Conservation (phyloP, 2,329 filamentous ascomycete species). For the Pseudocercospora vitis region DNA sequence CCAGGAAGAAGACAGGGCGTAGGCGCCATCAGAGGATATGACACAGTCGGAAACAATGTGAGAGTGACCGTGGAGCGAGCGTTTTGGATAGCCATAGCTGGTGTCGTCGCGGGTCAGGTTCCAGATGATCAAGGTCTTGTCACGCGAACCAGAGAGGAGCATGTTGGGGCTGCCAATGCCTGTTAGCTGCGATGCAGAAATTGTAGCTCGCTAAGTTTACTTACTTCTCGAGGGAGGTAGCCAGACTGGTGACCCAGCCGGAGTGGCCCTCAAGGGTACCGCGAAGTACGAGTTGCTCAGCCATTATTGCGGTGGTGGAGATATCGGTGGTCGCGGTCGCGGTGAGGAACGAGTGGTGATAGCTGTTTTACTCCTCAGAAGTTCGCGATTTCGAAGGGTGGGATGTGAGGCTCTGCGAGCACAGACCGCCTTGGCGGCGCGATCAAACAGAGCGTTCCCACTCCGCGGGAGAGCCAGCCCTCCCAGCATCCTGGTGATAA, state of each 20-base stretch:
- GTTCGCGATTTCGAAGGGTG: not conserved
- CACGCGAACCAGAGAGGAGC: constrained; percentile 94
- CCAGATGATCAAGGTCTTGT: constrained; percentile 99
- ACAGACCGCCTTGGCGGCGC: no score
- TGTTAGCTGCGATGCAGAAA: constrained; percentile 39
- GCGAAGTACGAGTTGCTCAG: constrained; percentile 47
- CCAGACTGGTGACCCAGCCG: constrained; percentile 98
- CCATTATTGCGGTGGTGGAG: constrained; percentile 31
- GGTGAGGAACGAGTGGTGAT: not conserved
- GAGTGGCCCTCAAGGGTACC: constrained; percentile 74
- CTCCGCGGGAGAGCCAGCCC: no score
- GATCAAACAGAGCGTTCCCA: no score
- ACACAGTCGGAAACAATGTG: constrained; percentile 99
- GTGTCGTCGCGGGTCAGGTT: constrained; percentile 98
- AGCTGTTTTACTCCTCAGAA: not conserved
- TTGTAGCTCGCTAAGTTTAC: constrained; percentile 34
- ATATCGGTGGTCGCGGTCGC: constrained; percentile 1
- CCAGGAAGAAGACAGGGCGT: constrained; percentile 98
- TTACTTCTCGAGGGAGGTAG: constrained; percentile 97
- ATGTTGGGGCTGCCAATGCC: constrained; percentile 78
- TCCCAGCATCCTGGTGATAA: no score
- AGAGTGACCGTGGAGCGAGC: constrained; percentile 96
- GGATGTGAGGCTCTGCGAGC: no score
- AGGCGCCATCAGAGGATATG: constrained; percentile 98
- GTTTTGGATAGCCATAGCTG: constrained; percentile 98